Percentiles rank a stretch among this genome's conserved stretches.
Conservation (phyloP, 495 filamentous ascomycete genomes). For the Daldinia caldariorum region DNA sequence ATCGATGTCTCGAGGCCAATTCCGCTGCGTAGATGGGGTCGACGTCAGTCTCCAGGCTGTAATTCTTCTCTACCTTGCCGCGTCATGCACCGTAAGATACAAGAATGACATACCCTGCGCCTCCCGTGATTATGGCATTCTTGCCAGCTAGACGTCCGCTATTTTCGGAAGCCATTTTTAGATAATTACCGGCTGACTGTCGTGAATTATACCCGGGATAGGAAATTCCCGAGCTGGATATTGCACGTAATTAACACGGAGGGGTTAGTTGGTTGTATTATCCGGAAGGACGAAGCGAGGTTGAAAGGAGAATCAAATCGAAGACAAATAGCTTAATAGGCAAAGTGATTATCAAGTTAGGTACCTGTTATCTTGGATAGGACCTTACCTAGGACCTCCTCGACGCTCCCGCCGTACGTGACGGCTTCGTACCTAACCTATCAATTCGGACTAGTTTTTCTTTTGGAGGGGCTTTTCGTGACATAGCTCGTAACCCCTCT, state of each 20-base stretch:
- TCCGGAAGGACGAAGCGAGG: background rate
- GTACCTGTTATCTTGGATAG: no score
- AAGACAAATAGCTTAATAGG: no score
- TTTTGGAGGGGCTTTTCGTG: background rate
- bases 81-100: background rate
- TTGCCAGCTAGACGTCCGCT: conserved; percentile 83
- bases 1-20: conserved; percentile 96
- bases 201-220: background rate
- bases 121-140: conserved; percentile 93
- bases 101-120: conserved; percentile 75
- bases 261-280: background rate
- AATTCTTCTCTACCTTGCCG: background rate
- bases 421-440: background rate
- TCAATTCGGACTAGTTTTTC: background rate
- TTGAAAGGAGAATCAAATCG: background rate
- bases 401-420: no score
- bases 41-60: conserved; percentile 19
- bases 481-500: background rate
- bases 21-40: conserved; percentile 64
- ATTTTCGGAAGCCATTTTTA: conserved; percentile 43
- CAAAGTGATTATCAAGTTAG: no score
- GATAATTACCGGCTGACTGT: background rate
- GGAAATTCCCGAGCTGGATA: background rate
- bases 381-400: no score
- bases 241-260: background rate